Base-by-base conservation (phyloP, 1,284 basidiomycete genomes). In the Sutorius eximius region DNA sequence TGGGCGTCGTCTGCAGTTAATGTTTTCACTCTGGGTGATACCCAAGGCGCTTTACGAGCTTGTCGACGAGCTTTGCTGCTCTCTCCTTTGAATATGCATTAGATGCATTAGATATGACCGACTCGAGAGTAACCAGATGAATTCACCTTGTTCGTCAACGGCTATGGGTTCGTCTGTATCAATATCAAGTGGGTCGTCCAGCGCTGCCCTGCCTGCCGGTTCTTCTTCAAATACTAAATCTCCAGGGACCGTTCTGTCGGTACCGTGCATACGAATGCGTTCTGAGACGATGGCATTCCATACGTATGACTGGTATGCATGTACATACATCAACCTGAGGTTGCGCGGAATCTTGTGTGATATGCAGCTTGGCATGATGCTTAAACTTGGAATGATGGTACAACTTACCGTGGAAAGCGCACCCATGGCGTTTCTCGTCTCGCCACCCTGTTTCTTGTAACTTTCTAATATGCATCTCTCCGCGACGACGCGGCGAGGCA, bases 261-360 rank as follows among this genome's bases (percentile, higher is more conserved):
- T 77, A 1, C 95, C 95, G 67, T 89, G 86, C 43, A 79, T 77
- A 59, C 84, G 85, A 63, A 98, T 87, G 15, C 97, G 86, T 71
- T 96, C 93, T 13, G 95, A 97, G 22, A 95, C 92, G 53, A 98
- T 86, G 43, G 92, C 83, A 73, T 99, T 99, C 97, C 96, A 99
- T 30, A 99, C 87, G 66, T 98, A 99, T 16, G 93, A 96, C 72
- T 99, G 97, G 72, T 98, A 99, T 36, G 96, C 95, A 72, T 99
- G 97, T 45, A 98, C 86, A 68, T 99, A 99, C 93, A 99, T 98
- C 59, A 96, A 77, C 46, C 95, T 82, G 59, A 99, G 80, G 67
- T 95, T 97, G 52, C 89, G 83, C n/a, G 95, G 95, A 59, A 98
- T 97, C 93, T 96, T 63, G 13, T 62, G 9, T 32, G 24, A 32